Evolutionary conservation across 2,329 filamentous ascomycete genomes (phyloP).

Genomic region (Aspergillus persii): DNA sequence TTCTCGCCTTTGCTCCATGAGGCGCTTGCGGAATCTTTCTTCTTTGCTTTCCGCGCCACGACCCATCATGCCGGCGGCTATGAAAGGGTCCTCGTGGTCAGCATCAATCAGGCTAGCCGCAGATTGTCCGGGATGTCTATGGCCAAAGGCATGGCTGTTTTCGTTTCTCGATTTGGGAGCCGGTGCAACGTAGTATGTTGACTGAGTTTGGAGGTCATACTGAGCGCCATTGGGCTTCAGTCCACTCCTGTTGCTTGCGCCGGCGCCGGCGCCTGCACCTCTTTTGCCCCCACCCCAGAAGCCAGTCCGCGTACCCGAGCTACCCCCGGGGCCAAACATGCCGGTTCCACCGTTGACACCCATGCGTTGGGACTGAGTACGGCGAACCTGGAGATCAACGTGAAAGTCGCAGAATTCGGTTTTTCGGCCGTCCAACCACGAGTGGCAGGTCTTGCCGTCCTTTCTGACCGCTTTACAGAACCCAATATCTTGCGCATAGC

Average conservation of each 20-base stretch:
- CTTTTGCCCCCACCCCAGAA: constrained; percentile 30
- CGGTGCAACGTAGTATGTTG: constrained; percentile 46
- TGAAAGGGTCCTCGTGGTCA: constrained; percentile 42
- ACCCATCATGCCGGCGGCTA: constrained; percentile 37
- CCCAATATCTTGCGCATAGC: constrained; percentile 77
- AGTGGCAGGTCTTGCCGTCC: constrained; percentile 74
- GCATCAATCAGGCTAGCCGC: constrained; percentile 44
- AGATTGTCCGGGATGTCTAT: constrained; percentile 27
- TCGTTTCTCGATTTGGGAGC: constrained; percentile 23
- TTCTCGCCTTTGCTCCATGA: constrained; percentile 45
- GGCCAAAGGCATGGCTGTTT: constrained; percentile 21
- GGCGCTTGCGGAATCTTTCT: constrained; percentile 42
- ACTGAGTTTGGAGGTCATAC: constrained; percentile 42
- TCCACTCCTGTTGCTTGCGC: constrained; percentile 19
- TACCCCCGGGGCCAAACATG: constrained; percentile 43
- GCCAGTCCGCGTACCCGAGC: constrained; percentile 44
- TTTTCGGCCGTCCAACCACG: constrained; percentile 84
- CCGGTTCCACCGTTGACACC: constrained; percentile 73
- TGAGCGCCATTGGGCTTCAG: constrained; percentile 36
- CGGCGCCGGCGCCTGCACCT: background rate
- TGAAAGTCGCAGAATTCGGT: constrained; percentile 94
- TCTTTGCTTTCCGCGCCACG: constrained; percentile 43
- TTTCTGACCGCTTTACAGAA: constrained; percentile 84
- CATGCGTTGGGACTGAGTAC: constrained; percentile 66
- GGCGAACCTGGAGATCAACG: constrained; percentile 75